phyloP scores from a whole-genome alignment of 352 stramenopile species.

The Salisapilia sapeloensis region DNA sequence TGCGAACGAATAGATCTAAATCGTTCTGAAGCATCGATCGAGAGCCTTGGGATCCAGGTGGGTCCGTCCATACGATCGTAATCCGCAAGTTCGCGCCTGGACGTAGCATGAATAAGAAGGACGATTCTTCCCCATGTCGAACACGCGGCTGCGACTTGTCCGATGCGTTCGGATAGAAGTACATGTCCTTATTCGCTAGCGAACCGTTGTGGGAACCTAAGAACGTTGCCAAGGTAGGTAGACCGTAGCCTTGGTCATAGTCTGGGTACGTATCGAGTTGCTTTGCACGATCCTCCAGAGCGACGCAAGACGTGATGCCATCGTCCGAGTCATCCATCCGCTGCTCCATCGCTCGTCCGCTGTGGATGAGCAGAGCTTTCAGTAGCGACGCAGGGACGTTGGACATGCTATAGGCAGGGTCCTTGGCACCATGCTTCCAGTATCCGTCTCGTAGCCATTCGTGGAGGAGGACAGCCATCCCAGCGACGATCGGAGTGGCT shows the following conservation, averaged over 20 bases:
- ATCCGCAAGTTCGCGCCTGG: constrained; percentile 34
- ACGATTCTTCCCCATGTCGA: constrained; percentile 17
- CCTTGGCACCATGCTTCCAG: constrained; percentile 47
- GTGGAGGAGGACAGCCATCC: constrained; percentile 60
- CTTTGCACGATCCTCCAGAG: constrained; percentile 13
- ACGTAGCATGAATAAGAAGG: constrained; percentile 39
- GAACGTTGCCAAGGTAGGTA: constrained; percentile 43
- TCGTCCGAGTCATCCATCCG: constrained; percentile 18
- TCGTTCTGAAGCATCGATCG: constrained; percentile 50
- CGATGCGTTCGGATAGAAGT: constrained; percentile 14
- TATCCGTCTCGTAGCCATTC: constrained; percentile 80
- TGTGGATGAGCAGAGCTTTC: constrained; percentile 77
- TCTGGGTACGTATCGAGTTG: constrained; percentile 29
- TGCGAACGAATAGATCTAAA: constrained; percentile 35
- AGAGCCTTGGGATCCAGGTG: constrained; percentile 26
- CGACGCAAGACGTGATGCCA: constrained; percentile 33
- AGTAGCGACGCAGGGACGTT: constrained; percentile 47
- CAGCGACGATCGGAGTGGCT: constrained; percentile 62
- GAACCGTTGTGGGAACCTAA: constrained; percentile 18
- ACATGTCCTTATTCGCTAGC: constrained; percentile 8
- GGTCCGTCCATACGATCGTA: constrained; percentile 58
- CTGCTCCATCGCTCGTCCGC: constrained; percentile 34
- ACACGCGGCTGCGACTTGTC: constrained; percentile 36
- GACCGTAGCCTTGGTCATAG: constrained; percentile 61
- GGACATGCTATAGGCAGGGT: constrained; percentile 33